phyloP scores from a whole-genome alignment of 169 alveolate species.

The Babesia microti region DNA sequence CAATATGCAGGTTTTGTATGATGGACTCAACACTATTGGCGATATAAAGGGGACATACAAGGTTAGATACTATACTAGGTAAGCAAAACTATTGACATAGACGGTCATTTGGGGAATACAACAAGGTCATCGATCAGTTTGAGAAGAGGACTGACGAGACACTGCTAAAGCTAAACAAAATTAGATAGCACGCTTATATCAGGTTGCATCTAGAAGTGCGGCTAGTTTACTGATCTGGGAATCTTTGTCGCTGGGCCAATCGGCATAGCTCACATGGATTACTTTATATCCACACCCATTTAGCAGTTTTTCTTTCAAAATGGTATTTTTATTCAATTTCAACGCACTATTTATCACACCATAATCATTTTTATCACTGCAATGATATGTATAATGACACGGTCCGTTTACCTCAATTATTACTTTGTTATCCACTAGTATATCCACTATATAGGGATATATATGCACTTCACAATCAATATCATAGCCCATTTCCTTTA shows the following conservation, averaged over 20 bases:
- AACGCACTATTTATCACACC: neutral
- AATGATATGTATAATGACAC: constrained; percentile 14
- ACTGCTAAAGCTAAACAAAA: too few relatives aligned
- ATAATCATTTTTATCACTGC: constrained; percentile 27
- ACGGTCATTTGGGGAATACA: too few relatives aligned
- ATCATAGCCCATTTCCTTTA: constrained; percentile 9
- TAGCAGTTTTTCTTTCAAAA: constrained; percentile 12
- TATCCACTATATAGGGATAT: constrained; percentile 23
- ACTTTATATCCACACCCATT: constrained; percentile 15
- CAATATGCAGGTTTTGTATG: too few relatives aligned
- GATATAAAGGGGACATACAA: too few relatives aligned
- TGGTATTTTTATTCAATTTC: constrained; percentile 17
- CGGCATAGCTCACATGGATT: constrained; percentile 21
- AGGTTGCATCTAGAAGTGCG: too few relatives aligned
- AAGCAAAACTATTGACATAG: too few relatives aligned
- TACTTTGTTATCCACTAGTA: neutral
- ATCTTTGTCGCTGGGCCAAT: constrained; percentile 23
- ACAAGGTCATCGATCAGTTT: too few relatives aligned
- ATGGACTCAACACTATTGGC: too few relatives aligned
- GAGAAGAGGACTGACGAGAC: too few relatives aligned
- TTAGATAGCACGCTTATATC: too few relatives aligned
- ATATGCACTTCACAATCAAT: constrained; percentile 13
- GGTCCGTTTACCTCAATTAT: constrained; percentile 43
- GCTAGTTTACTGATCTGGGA: too few relatives aligned
- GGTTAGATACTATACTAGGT: too few relatives aligned